Percentiles rank a stretch among this genome's conserved stretches.
Evolutionary conservation across 1,139 yeast species (phyloP).

Genomic region (Eremothecium cymbalariae): DNA sequence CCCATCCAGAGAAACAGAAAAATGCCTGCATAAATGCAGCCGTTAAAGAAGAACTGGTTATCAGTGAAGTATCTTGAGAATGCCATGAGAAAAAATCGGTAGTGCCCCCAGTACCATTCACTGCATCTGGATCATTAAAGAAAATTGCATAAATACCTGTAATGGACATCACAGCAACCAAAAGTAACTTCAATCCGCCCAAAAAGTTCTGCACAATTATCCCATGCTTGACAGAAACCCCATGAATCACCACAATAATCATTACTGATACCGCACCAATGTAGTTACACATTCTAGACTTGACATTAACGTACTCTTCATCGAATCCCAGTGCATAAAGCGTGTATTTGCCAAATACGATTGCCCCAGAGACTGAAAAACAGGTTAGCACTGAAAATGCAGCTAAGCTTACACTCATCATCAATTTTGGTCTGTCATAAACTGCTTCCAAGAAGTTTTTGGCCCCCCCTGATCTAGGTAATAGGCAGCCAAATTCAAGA

Average conservation of each 20-base stretch:
- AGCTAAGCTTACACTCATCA: conserved; percentile 53
- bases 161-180: conserved; percentile 41
- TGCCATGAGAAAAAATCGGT: conserved; percentile 5
- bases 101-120: conserved; percentile 5
- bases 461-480: conserved; percentile 69
- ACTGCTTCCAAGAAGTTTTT: conserved; percentile 63
- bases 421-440: conserved; percentile 49
- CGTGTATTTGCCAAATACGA: conserved; percentile 64
- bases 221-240: conserved; percentile 47
- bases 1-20: conserved; percentile 61
- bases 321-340: conserved; percentile 43
- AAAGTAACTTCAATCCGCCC: conserved; percentile 46
- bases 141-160: conserved; percentile 45
- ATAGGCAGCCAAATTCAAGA: conserved; percentile 58
- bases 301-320: conserved; percentile 34
- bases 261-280: conserved; percentile 41
- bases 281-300: conserved; percentile 30
- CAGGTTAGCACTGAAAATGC: conserved; percentile 55
- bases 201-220: conserved; percentile 46
- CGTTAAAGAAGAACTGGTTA: conserved; percentile 42
- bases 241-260: conserved; percentile 40
- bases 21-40: conserved; percentile 52
- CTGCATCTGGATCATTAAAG: conserved; percentile 29
- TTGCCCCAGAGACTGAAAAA: conserved; percentile 53
- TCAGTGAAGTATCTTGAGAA: conserved; percentile 27